Percentiles rank a stretch among this genome's conserved stretches.
Conservation (phyloP, 495 filamentous ascomycete genomes). For the Aspergillus nanangensis region DNA sequence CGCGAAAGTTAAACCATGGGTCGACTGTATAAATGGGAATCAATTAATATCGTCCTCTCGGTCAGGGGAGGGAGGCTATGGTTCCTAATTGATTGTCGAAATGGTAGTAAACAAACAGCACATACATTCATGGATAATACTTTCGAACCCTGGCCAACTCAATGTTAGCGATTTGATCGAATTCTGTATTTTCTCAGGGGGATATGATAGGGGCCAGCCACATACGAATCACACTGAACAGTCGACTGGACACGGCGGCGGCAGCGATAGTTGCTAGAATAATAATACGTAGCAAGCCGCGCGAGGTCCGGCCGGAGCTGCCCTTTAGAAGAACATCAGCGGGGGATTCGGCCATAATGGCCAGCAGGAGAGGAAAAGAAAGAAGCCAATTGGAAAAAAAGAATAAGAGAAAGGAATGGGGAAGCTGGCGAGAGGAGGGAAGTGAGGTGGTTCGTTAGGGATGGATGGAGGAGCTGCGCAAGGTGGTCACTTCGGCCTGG, state of each 20-base stretch:
- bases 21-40: conserved; percentile 60
- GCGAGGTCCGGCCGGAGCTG: conserved; percentile 66
- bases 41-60: conserved; percentile 16
- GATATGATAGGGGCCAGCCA: conserved; percentile 6
- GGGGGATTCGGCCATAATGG: conserved; percentile 51
- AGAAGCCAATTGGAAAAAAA: conserved; percentile 27
- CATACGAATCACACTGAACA: conserved; percentile 98
- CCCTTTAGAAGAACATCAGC: conserved; percentile 61
- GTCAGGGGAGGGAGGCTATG: neutral
- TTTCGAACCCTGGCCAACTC: conserved; percentile 75
- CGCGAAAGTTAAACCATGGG: conserved; percentile 99
- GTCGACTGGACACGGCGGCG: conserved; percentile 86
- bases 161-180: conserved; percentile 29
- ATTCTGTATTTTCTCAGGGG: conserved; percentile 3
- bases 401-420: conserved; percentile 21
- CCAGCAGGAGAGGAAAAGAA: conserved; percentile 28
- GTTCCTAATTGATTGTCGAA: neutral
- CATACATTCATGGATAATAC: conserved; percentile 99
- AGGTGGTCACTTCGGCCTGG: conserved; percentile 44
- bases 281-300: conserved; percentile 81
- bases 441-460: conserved; percentile 25
- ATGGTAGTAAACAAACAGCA: conserved; percentile 11
- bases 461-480: conserved; percentile 41
- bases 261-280: conserved; percentile 91
- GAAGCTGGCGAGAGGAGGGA: conserved; percentile 20